These are phyloP conservation scores for Capsicum pubescens DNA, from an alignment of 257 asterid genomes.

Conservation along the genomic window DNA sequence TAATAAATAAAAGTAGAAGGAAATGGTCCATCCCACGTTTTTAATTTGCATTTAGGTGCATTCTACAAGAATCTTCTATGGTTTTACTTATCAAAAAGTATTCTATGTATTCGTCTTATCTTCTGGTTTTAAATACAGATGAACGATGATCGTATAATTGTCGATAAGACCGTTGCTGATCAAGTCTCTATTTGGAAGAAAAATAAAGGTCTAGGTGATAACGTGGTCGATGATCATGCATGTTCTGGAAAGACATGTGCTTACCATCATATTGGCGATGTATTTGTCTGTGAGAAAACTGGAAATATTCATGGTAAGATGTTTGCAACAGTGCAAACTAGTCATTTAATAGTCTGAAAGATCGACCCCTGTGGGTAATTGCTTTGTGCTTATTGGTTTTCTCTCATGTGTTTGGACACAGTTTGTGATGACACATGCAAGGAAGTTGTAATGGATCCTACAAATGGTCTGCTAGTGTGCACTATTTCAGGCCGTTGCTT, in stretches of 20 bases:
- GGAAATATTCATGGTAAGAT: constrained; percentile 87
- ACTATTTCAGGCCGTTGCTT: constrained; percentile 94
- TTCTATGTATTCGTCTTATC: background rate
- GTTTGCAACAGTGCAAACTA: background rate
- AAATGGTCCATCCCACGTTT: background rate
- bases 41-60: constrained; percentile 19
- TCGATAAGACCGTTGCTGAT: constrained; percentile 92
- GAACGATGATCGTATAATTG: constrained; percentile 78
- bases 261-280: constrained; percentile 86
- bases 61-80: background rate
- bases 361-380: background rate
- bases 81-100: background rate
- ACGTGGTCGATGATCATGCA: constrained; percentile 67
- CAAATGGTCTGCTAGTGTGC: constrained; percentile 77
- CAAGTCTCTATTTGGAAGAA: constrained; percentile 95
- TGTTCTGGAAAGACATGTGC: constrained; percentile 88
- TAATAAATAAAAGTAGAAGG: background rate
- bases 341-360: background rate
- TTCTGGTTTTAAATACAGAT: constrained; percentile 49
- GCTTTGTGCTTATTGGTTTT: constrained; percentile 11
- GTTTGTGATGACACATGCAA: constrained; percentile 93
- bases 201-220: constrained; percentile 79
- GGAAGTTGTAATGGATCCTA: constrained; percentile 76
- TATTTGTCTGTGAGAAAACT: constrained; percentile 89
- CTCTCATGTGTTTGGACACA: constrained; percentile 38